phyloP scores from a whole-genome alignment of 805 yeast genomes.

The Barnettozyma wickerhamii region DNA sequence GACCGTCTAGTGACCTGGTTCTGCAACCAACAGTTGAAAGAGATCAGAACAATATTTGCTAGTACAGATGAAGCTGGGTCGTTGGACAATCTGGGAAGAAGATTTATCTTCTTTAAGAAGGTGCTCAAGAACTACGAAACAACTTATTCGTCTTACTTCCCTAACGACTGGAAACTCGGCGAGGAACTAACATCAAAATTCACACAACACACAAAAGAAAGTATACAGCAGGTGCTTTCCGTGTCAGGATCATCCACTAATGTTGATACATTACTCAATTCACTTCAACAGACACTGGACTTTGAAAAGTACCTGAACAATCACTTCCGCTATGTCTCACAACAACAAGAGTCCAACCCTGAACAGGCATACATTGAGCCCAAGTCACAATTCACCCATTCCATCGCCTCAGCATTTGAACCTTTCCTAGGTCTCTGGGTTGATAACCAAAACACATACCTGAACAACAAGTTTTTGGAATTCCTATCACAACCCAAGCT shows the following conservation, averaged over 20 bases:
- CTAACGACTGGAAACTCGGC: slow-evolving; percentile 67
- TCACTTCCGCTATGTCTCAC: slow-evolving; percentile 46
- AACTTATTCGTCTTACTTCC: slow-evolving; percentile 53
- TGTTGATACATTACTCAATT: slow-evolving; percentile 60
- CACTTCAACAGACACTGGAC: slow-evolving; percentile 74
- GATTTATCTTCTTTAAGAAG: slow-evolving; percentile 79
- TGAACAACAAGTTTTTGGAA: slow-evolving; percentile 59
- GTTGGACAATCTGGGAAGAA: slow-evolving; percentile 75
- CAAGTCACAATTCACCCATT: slow-evolving; percentile 32
- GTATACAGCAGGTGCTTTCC: slow-evolving; percentile 51
- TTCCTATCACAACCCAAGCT: slow-evolving; percentile 57
- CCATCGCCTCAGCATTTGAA: slow-evolving; percentile 67
- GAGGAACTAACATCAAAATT: slow-evolving; percentile 56
- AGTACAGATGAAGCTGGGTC: slow-evolving; percentile 91
- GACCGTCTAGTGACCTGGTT: slow-evolving; percentile 71
- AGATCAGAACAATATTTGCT: slow-evolving; percentile 70
- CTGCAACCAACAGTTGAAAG: slow-evolving; percentile 62
- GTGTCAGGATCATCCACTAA: slow-evolving; percentile 41
- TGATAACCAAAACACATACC: slow-evolving; percentile 66
- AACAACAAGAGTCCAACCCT: slow-evolving; percentile 9
- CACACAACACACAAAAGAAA: slow-evolving; percentile 64
- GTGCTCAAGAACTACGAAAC: slow-evolving; percentile 56
- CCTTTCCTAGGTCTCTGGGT: slow-evolving; percentile 87
- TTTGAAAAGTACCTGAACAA: slow-evolving; percentile 73
- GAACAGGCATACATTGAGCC: slow-evolving; percentile 5